Evolutionary conservation across 345 rosid species (phyloP).

Genomic region (Theobroma cacao): DNA sequence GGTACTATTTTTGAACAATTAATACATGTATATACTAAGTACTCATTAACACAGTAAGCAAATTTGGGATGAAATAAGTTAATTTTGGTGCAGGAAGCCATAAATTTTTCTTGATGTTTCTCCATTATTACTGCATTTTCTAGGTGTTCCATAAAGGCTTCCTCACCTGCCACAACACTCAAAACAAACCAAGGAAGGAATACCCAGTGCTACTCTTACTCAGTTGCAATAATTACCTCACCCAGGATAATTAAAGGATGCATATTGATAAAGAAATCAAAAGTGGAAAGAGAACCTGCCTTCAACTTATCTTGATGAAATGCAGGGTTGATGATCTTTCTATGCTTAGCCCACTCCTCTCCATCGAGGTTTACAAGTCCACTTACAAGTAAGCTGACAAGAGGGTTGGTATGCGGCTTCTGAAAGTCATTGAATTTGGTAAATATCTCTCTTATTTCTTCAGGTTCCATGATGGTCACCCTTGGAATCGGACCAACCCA

Average conservation of each 20-base stretch:
- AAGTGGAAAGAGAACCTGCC: slow-evolving; percentile 20
- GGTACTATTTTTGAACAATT: neutral
- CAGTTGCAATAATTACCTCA: neutral
- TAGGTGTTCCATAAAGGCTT: neutral
- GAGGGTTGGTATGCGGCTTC: slow-evolving; percentile 25
- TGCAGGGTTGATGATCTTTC: slow-evolving; percentile 52
- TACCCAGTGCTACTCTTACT: neutral
- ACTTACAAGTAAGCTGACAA: slow-evolving; percentile 27
- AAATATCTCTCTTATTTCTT: slow-evolving; percentile 34
- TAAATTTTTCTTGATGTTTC: neutral
- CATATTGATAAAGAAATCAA: neutral
- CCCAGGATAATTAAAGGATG: neutral
- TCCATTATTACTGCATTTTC: neutral
- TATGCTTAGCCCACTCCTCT: slow-evolving; percentile 51
- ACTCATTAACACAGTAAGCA: no score
- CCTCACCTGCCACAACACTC: neutral
- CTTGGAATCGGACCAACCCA: slow-evolving; percentile 45
- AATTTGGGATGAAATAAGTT: neutral
- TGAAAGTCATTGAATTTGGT: slow-evolving; percentile 36
- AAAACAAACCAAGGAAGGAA: neutral
- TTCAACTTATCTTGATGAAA: slow-evolving; percentile 48
- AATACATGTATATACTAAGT: no score
- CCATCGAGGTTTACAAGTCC: slow-evolving; percentile 45
- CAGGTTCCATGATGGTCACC: slow-evolving; percentile 42
- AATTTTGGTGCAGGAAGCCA: neutral